Evolutionary conservation across 2,329 filamentous ascomycete species (phyloP), one percentile per base, ranked within the genome.

Genomic region (Cladosporium sp.): DNA sequence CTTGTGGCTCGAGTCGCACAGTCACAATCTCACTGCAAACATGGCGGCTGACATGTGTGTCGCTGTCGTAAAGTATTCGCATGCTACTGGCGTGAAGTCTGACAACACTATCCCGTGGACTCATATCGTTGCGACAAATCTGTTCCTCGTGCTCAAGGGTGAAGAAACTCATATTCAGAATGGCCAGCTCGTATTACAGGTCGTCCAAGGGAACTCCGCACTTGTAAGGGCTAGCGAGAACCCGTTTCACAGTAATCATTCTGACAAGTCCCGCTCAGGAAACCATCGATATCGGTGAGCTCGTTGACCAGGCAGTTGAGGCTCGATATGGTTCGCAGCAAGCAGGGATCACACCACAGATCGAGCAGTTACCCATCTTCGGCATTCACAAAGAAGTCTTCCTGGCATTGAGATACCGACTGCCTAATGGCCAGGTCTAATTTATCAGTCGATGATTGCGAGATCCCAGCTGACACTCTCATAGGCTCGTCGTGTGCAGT

Each of bases 311-410:
- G 15, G 59, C 69, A 4, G 56, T 59, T 11, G 57, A 61, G 3
- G 51, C 59, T 4, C 62, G 65, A 3, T 25, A 51, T 14, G 36
- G 54, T 17, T 60, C 61, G 17, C 61, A 65, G 15, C 60, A 69
- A 30, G 65, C 63, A 15, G 66, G 71, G 14, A 60, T 70, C 12
- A 62, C 70, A 22, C 63, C 72, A 37, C 67, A 66, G 19, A 64
- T 67, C 19, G 76, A 79, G 9, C 72, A 77, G 55, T 67, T 80
- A 2, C 75, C 76, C 5, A 73, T 79, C n/a, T 76, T 74, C 45
- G 76, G 72, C 36, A 73, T 79, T 34, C 69, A 72, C 9, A 74
- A 73, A 51, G 70, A 69, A 20, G 67, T 72, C 4, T 61, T 73
- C 3, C 63, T 80, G 2, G 78, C 76, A 11, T 63, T 80, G 14